Base-by-base conservation (phyloP, 371 early-diverging fungal species). In the Mucor plumbeus region DNA sequence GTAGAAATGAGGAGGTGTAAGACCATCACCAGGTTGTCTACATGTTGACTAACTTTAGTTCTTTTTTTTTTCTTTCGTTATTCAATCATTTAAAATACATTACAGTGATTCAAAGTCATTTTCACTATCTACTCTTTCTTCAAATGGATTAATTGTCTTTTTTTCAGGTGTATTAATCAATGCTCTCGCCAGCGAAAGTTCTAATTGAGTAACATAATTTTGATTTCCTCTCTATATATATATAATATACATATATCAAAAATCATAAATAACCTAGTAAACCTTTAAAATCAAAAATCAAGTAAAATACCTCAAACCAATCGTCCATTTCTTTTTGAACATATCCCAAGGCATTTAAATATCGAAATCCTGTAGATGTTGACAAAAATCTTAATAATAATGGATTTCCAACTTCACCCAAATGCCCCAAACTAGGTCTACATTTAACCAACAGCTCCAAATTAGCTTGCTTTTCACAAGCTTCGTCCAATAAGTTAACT, bases 161-260 rank as follows among this genome's bases (percentile, higher is more conserved):
- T 78, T 80, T 7, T 83, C 80, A 0, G 83, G 77, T 11, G 85
- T 78, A 41, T 79, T 82, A 21, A 75, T 73, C 67, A 92, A 72
- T 0, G 91, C 90, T 63, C 84, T 85, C 65, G 87, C 86, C 64
- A 94, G 78, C 60, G 89, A 87, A 34, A 93, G 82, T 70, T 95
- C 95, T 8, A 91, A 72, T 53, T 90, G 89, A 9, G 88, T 89
- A 9, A 94, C 92, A 76, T 94, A 95, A 39, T 92, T 88, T 57
- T 85, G 84, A 65, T 92, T 93, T 21, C 92, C 90, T 67, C 82
- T 75, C 94, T 94, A 76, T 26, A 26, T 26, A 26, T 26, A 26
- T 26, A 26, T 26, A 26, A 26, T 26, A 26, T 26, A 26, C 3
- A 26, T 26, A 26, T 26, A 26, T 26, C 26, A 26, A 26, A 26